Conservation (phyloP, 495 filamentous ascomycete species). For the Aspergillus olivimuriae region DNA sequence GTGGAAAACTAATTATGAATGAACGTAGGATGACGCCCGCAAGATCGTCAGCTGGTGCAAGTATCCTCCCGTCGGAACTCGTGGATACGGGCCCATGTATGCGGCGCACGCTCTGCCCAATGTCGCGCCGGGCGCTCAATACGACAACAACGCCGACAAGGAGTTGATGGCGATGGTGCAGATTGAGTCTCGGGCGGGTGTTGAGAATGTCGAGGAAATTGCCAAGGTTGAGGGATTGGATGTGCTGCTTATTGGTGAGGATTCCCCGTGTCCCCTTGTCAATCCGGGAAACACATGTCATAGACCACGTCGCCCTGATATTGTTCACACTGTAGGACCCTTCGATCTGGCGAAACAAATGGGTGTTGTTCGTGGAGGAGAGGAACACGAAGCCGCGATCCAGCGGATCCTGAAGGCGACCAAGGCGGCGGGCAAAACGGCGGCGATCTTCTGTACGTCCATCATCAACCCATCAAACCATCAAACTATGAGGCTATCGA, state of each 20-base stretch:
- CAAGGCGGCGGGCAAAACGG: conserved; percentile 60
- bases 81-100: conserved; percentile 64
- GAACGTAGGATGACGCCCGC: conserved; percentile 46
- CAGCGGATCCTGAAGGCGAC: conserved; percentile 56
- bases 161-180: conserved; percentile 36
- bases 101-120: conserved; percentile 34
- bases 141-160: conserved; percentile 31
- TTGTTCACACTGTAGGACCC: conserved; percentile 47
- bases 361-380: conserved; percentile 29
- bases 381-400: conserved; percentile 56
- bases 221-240: conserved; percentile 39
- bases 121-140: conserved; percentile 27
- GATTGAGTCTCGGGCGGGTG: conserved; percentile 41
- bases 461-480: too few species aligned
- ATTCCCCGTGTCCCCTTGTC: too few species aligned
- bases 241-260: conserved; percentile 37
- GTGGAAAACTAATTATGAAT: background rate
- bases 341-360: conserved; percentile 43
- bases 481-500: background rate
- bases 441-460: conserved; percentile 64
- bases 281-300: too few species aligned
- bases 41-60: conserved; percentile 55
- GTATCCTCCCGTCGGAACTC: conserved; percentile 57
- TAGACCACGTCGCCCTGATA: too few species aligned
- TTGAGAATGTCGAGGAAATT: conserved; percentile 45